phyloP scores from a whole-genome alignment of 1,284 basidiomycete species.

The Cutaneotrichosporon sp. region DNA sequence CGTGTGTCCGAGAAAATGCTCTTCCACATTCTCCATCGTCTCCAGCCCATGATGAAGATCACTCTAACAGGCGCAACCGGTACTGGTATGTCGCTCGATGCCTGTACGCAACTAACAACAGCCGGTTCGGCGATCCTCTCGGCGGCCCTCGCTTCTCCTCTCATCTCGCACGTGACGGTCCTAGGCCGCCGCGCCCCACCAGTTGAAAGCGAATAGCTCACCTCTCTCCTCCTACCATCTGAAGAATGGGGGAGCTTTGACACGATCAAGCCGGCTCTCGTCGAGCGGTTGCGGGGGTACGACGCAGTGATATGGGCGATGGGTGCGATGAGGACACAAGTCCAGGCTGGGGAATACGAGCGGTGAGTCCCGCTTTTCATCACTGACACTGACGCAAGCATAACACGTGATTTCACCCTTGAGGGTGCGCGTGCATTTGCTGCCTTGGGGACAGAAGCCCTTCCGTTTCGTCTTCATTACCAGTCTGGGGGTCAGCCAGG shows the following conservation, averaged over 20 bases:
- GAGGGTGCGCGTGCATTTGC: constrained; percentile 27
- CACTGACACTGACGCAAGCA: constrained; percentile 20
- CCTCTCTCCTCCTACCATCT: constrained; percentile 30
- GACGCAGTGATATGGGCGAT: constrained; percentile 35
- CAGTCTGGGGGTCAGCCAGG: constrained; percentile 32
- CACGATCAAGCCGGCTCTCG: constrained; percentile 19
- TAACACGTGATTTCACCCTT: constrained; percentile 38
- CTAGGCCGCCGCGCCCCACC: constrained; percentile 31
- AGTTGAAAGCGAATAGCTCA: constrained; percentile 24
- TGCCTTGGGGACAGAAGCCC: constrained; percentile 28
- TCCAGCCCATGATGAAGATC: constrained; percentile 27
- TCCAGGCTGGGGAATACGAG: constrained; percentile 2
- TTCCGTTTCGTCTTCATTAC: constrained; percentile 39
- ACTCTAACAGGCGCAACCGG: constrained; percentile 40
- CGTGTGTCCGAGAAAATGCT: too few relatives aligned
- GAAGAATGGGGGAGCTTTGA: constrained; percentile 32
- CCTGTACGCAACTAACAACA: constrained; percentile 2
- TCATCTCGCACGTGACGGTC: constrained; percentile 30
- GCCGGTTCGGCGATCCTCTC: constrained; percentile 34
- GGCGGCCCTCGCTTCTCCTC: constrained; percentile 31
- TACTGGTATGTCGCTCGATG: constrained; percentile 25
- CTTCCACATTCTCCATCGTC: too few relatives aligned
- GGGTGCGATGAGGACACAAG: constrained; percentile 25
- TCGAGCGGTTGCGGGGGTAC: constrained; percentile 22
- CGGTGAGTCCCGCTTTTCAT: constrained; percentile 17